Percentiles rank a stretch among this genome's conserved stretches.
Evolutionary conservation across 2,329 filamentous ascomycete species (phyloP).

Genomic region (Aspergillus spinulosporus): DNA sequence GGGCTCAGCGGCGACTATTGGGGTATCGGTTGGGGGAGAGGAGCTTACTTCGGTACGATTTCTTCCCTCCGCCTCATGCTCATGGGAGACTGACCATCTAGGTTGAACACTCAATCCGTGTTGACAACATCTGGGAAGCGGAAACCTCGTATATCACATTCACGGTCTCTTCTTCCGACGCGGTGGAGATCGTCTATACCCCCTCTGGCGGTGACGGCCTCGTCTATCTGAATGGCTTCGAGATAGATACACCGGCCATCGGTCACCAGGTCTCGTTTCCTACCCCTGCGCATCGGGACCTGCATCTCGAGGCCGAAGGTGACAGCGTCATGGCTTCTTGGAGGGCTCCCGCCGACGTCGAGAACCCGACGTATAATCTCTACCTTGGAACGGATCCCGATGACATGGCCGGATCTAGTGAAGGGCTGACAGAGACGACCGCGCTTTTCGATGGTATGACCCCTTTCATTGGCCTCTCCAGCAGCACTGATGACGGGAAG

Average conservation of each 20-base stretch:
- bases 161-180: constrained; percentile 2
- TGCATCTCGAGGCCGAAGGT: constrained; percentile 1
- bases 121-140: constrained; percentile 17
- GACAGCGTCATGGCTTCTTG: constrained; percentile 3
- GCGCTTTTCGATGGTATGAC: too few relatives aligned
- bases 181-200: constrained; percentile 9
- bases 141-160: constrained; percentile 13
- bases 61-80: too few relatives aligned
- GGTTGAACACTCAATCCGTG: constrained; percentile 1
- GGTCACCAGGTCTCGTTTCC: constrained; percentile 14
- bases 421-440: background rate
- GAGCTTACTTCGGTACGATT: constrained; percentile 8
- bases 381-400: background rate
- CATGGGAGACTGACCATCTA: background rate
- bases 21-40: constrained; percentile 6
- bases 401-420: background rate
- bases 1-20: background rate
- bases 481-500: background rate
- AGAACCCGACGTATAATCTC: constrained; percentile 12
- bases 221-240: constrained; percentile 14
- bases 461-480: too few relatives aligned
- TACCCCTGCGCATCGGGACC: constrained; percentile 5
- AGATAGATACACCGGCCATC: constrained; percentile 12
- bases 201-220: constrained; percentile 2
- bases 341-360: background rate